These are phyloP conservation scores for Pichia eremophila DNA, from an alignment of 805 yeast genomes.

Conservation along the genomic window DNA sequence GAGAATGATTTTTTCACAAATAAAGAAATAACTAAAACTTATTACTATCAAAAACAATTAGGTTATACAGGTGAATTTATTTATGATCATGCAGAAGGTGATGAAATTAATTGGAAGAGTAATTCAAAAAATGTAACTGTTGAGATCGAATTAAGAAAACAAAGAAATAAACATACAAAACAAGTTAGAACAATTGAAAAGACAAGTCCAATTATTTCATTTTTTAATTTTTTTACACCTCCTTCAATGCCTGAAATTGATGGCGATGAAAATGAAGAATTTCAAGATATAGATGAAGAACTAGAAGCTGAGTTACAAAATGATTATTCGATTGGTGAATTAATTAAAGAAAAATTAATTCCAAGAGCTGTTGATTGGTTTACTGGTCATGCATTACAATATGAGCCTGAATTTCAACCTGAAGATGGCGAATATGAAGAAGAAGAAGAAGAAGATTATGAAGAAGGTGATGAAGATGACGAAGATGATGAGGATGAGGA, in stretches of 20 bases:
- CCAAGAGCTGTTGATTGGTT: constrained; percentile 98
- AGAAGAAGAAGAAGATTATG: constrained; percentile 49
- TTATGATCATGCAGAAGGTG: constrained; percentile 94
- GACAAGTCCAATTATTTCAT: constrained; percentile 87
- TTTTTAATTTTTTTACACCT: constrained; percentile 92
- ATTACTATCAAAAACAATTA: constrained; percentile 86
- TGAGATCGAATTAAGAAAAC: constrained; percentile 86
- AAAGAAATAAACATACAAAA: constrained; percentile 92
- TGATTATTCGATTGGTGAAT: constrained; percentile 94
- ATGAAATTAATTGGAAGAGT: constrained; percentile 72
- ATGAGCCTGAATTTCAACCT: constrained; percentile 52
- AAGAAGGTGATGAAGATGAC: constrained; percentile 53
- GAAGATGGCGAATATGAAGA: constrained; percentile 54
- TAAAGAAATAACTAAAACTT: constrained; percentile 66
- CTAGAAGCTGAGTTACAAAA: constrained; percentile 78
- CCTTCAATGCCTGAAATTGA: constrained; percentile 58
- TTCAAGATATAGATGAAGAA: constrained; percentile 61
- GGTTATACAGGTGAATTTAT: constrained; percentile 95
- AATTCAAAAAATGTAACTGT: constrained; percentile 80
- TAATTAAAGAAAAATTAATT: constrained; percentile 87
- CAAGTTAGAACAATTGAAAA: constrained; percentile 95
- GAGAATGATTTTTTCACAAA: constrained; percentile 72
- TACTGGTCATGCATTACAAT: constrained; percentile 91
- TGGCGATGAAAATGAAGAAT: constrained; percentile 33
- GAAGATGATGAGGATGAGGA: constrained; percentile 50